Base-by-base conservation (phyloP, 2,329 filamentous ascomycete genomes). In the Trichophyton benhamiae region DNA sequence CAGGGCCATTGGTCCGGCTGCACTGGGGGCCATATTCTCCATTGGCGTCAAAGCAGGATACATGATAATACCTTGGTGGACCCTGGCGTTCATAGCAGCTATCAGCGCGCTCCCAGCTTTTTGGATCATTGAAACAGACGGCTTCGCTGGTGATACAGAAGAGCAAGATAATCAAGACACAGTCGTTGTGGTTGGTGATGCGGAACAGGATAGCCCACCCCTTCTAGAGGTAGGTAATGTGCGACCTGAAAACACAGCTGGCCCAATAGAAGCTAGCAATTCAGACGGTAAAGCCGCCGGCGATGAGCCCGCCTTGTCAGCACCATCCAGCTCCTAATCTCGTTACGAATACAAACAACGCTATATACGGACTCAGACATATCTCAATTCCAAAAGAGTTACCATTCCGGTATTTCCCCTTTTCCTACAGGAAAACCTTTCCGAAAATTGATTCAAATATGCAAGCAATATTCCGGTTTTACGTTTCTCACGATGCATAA, bases 51-150 rank as follows among this genome's bases (percentile, higher is more conserved):
- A 87, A 67, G 77, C 80, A 33, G 89, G 89, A 0, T 92, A 89
- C 70, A 80, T 94, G 33, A 83, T 95, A 59, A 77, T 88, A 0
- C 87, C 91, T 0, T 96, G 89, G 82, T 95, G 88, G 84, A 78
- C 87, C 3, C 78, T 96, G n/a, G 80, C 83, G 0, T 67, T 76
- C 0, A 77, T 95, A 52, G 82, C 85, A 0, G 64, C 82, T 0
- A 57, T 90, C 1, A 87, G 88, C 17, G 83, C 83, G 0, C 72
- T 95, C 1, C 88, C 90, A 0, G 82, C 87, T 0, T 89, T 85
- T 72, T 87, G 85, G 75, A 81, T 95, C 0, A 80, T 85, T 1
- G 84, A 96, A 69, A 86, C 87, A 42, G 83, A 89, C 7, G 89
- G 89, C 0, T 77, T 89, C 73, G 74, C 74, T 15, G 73, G 73